phyloP scores from a whole-genome alignment of 331 rosid species.

The Pyrus hybrid region DNA sequence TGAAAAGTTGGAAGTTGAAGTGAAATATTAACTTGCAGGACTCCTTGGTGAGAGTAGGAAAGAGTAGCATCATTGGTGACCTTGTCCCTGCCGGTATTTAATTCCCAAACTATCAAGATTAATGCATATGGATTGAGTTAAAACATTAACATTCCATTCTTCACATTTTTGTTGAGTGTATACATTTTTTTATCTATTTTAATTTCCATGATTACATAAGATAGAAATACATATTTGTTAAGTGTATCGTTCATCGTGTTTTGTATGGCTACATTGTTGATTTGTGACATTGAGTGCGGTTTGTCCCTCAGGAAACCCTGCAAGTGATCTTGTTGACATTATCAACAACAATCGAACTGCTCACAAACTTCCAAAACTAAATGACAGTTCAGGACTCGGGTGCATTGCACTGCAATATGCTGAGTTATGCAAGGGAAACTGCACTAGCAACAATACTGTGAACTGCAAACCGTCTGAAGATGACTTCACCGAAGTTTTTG shows the following conservation, averaged over 20 bases:
- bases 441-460: conserved; percentile 46
- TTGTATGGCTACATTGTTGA: neutral
- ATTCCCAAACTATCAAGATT: neutral
- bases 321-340: conserved; percentile 63
- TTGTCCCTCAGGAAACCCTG: conserved; percentile 69
- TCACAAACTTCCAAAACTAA: conserved; percentile 49
- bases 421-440: conserved; percentile 69
- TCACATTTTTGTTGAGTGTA: no score
- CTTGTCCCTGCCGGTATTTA: neutral
- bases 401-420: conserved; percentile 87
- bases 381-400: conserved; percentile 78
- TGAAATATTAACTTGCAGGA: neutral
- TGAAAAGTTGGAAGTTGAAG: neutral
- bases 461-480: conserved; percentile 78
- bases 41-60: neutral
- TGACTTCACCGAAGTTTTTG: conserved; percentile 80
- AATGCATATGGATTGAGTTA: neutral
- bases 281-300: neutral
- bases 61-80: neutral
- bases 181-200: no score
- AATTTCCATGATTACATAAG: no score
- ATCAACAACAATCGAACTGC: conserved; percentile 75
- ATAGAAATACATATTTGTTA: neutral
- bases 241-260: neutral
- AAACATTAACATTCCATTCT: no score